Percentiles rank a stretch among this genome's conserved stretches.
These are phyloP conservation scores for Stagonosporopsis chrysanthemi DNA, from an alignment of 2,329 filamentous ascomycete genomes.

Conservation along the genomic window DNA sequence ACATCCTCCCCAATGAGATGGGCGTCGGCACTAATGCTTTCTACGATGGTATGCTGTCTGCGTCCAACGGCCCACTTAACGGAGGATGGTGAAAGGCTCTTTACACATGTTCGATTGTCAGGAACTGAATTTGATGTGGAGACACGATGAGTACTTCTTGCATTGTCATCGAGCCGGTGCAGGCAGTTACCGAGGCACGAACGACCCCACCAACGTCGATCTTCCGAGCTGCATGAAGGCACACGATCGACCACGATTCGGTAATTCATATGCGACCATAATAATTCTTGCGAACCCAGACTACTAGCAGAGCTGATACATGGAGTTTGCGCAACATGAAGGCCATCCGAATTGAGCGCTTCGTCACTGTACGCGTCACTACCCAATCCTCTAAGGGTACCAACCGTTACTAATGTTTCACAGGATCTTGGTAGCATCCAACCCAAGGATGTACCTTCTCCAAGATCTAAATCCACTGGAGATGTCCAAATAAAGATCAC, in stretches of 20 bases:
- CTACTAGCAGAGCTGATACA: background rate
- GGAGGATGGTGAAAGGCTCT: background rate
- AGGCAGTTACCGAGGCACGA: slow-evolving; percentile 16
- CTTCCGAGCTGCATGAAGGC: slow-evolving; percentile 1
- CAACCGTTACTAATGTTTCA: background rate
- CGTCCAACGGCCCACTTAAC: slow-evolving; percentile 14
- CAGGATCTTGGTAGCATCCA: slow-evolving; percentile 41
- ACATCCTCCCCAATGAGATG: slow-evolving; percentile 30
- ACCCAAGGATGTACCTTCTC: slow-evolving; percentile 35
- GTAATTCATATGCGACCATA: background rate
- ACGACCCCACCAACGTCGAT: slow-evolving; percentile 12
- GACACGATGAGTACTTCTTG: background rate
- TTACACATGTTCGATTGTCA: background rate
- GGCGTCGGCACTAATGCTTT: slow-evolving; percentile 35
- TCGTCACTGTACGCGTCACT: slow-evolving; percentile 17
- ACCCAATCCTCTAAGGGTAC: background rate
- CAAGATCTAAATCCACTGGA: slow-evolving; percentile 45
- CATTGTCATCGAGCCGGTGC: background rate
- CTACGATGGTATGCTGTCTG: slow-evolving; percentile 34
- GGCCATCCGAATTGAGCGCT: slow-evolving; percentile 27
- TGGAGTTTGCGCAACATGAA: slow-evolving; percentile 26
- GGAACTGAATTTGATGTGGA: background rate
- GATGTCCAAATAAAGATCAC: slow-evolving; percentile 58
- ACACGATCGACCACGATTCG: background rate
- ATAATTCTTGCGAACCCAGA: background rate